Evolutionary conservation across 2,329 filamentous ascomycete genomes (phyloP), one percentile per base, ranked within the genome.

Genomic region (Sporothrix humicola): DNA sequence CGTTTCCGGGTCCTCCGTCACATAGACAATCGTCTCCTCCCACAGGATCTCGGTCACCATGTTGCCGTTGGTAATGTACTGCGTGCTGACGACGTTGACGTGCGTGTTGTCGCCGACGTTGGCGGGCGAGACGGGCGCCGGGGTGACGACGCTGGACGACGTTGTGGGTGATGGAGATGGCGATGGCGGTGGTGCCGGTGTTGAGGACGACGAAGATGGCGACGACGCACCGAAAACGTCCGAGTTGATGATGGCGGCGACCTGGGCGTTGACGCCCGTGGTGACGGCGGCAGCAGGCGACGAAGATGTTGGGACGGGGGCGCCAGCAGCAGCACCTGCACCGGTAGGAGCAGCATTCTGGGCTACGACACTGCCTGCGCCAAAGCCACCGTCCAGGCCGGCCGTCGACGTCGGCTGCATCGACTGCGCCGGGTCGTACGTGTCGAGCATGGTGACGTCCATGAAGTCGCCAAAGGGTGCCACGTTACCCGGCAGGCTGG

Each of bases 401-500:
- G 72, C 75, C 6, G 74, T 66, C 2, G 76, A 59, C 26, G 75
- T 68, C 68, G 76, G 73, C 20, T 73, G 69, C n/a, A 72, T 63
- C 23, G 72, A 56, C 26, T 73, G 71, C 17, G 74, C 74, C 7
- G 76, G 56, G 54, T 77, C 58, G 50, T 75, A 75, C 15, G 72
- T 17, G 1, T 72, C 46, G 26, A 74, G 56, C 71, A 77, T 74
- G 52, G 71, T 65, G 56, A 56, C 76, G 59, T 48, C 72, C 3
- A 74, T 71, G 20, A 44, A 44, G 9, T 65, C 20, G 17, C 76
- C 76, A 23, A 58, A 77, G 31, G 92, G 84, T 6, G 80, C 75
- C 23, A 89, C 82, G 74, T 88, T 86, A 59, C 94, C 93, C 5
- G 94, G 93, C 23, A 97, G 87, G 59, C 73, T 72, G 2, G 69